These are phyloP conservation scores for Pyricularia sp. DNA, from an alignment of 2,329 filamentous ascomycete genomes.

Conservation along the genomic window DNA sequence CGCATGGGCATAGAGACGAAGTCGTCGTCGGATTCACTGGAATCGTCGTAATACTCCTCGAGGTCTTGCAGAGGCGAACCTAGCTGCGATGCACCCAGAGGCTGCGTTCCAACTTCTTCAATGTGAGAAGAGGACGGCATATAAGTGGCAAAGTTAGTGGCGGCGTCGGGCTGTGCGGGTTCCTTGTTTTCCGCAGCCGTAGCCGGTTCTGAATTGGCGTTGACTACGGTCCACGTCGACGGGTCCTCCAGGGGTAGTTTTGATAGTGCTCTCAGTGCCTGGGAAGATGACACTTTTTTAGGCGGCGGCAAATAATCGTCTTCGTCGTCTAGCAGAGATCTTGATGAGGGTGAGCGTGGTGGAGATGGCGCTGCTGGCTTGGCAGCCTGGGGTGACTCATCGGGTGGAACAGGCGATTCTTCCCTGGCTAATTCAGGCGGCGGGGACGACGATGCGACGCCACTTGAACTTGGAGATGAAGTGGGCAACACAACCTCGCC, in stretches of 20 bases:
- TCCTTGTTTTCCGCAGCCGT: not conserved
- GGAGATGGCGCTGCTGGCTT: conserved; percentile 7
- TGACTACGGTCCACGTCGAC: conserved; percentile 23
- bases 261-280: conserved; percentile 25
- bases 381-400: conserved; percentile 4
- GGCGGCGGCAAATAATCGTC: conserved; percentile 24
- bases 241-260: conserved; percentile 24
- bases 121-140: not conserved
- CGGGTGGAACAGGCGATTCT: conserved; percentile 6
- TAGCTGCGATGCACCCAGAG: not conserved
- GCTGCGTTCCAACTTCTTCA: conserved; percentile 2
- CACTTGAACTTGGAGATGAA: conserved; percentile 9
- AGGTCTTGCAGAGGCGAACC: conserved; percentile 5
- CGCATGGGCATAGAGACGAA: conserved; percentile 12
- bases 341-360: not conserved
- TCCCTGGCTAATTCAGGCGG: conserved; percentile 24
- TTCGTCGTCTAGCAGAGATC: conserved; percentile 18
- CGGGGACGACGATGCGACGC: conserved; percentile 27
- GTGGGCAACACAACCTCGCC: conserved; percentile 53
- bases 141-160: not conserved
- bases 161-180: not conserved
- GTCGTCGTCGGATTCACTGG: conserved; percentile 7
- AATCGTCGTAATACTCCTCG: conserved; percentile 5
- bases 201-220: conserved; percentile 12
- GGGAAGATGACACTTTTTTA: conserved; percentile 26